A percentile compares a stretch with the other conserved stretches of the same genome.
These are phyloP conservation scores for Monilinia vaccinii-corymbosi DNA, from an alignment of 2,329 filamentous ascomycete genomes.

Conservation along the genomic window DNA sequence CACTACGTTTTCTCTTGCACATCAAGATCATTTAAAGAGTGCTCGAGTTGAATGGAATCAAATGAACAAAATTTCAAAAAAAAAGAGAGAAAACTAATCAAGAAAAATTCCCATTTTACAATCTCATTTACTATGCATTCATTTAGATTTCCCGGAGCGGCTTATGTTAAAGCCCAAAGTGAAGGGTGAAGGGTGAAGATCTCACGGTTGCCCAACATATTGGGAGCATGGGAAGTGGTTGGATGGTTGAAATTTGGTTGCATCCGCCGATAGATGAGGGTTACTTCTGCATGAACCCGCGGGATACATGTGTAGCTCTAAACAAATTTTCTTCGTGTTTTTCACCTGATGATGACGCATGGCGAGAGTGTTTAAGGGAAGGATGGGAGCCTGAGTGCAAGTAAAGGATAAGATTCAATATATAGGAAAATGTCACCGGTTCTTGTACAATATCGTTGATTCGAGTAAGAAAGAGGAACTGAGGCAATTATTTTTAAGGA, in stretches of 20 bases:
- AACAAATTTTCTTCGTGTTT: slow-evolving; percentile 4
- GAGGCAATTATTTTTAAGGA: neutral
- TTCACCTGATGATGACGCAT: slow-evolving; percentile 10
- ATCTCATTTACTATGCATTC: neutral
- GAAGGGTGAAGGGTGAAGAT: neutral
- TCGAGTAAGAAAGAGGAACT: neutral
- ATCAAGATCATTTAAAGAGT: slow-evolving; percentile 13
- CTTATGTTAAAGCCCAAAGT: neutral
- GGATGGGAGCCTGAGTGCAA: neutral
- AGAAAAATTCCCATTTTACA: neutral
- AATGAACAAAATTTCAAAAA: neutral
- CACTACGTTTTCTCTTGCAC: slow-evolving; percentile 15
- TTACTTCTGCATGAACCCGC: slow-evolving; percentile 3
- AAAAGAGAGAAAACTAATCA: neutral
- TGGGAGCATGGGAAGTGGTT: slow-evolving; percentile 1
- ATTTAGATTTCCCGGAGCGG: neutral
- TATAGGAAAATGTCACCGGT: slow-evolving; percentile 8
- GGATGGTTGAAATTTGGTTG: slow-evolving; percentile 6
- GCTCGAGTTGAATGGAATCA: slow-evolving; percentile 1
- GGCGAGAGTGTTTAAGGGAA: neutral
- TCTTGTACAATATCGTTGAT: slow-evolving; percentile 4
- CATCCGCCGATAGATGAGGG: slow-evolving; percentile 11
- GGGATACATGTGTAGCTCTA: slow-evolving; percentile 10
- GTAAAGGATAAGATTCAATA: neutral
- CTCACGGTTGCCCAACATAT: neutral